phyloP scores from a whole-genome alignment of 2,329 filamentous ascomycete genomes.

The Ilyonectria mors-panacis region DNA sequence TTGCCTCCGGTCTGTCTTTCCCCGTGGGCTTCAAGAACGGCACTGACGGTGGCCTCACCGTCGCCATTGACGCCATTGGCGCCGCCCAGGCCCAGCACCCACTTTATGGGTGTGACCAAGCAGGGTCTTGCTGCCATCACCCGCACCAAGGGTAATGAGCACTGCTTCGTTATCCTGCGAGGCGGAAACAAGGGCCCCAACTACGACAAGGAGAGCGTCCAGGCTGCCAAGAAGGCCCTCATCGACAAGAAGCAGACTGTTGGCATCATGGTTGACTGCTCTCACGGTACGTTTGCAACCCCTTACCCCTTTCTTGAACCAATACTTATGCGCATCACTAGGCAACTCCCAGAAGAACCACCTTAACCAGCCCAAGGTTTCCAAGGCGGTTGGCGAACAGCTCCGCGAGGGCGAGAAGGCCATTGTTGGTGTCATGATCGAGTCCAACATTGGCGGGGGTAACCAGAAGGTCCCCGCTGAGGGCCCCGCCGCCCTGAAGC shows the following conservation, averaged over 20 bases:
- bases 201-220: constrained; percentile 89
- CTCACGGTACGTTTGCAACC: constrained; percentile 78
- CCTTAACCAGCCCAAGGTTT: constrained; percentile 96
- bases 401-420: constrained; percentile 87
- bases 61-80: constrained; percentile 96
- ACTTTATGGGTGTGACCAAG: constrained; percentile 99
- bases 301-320: constrained; percentile 61
- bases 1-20: constrained; percentile 95
- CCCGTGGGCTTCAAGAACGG: constrained; percentile 99
- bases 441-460: constrained; percentile 95
- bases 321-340: constrained; percentile 53
- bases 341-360: constrained; percentile 98
- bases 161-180: constrained; percentile 96
- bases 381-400: constrained; percentile 85
- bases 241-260: constrained; percentile 86
- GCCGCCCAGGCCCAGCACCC: constrained; percentile 86
- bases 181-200: constrained; percentile 95
- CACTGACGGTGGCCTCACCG: constrained; percentile 90
- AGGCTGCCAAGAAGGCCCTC: constrained; percentile 83
- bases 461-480: constrained; percentile 91
- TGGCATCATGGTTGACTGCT: constrained; percentile 98
- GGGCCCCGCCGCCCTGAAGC: constrained; percentile 83
- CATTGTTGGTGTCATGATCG: constrained; percentile 98
- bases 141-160: constrained; percentile 92
- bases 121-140: constrained; percentile 96